Base-by-base conservation (phyloP, 805 yeast genomes). In the Ogataea wickerhamii region DNA sequence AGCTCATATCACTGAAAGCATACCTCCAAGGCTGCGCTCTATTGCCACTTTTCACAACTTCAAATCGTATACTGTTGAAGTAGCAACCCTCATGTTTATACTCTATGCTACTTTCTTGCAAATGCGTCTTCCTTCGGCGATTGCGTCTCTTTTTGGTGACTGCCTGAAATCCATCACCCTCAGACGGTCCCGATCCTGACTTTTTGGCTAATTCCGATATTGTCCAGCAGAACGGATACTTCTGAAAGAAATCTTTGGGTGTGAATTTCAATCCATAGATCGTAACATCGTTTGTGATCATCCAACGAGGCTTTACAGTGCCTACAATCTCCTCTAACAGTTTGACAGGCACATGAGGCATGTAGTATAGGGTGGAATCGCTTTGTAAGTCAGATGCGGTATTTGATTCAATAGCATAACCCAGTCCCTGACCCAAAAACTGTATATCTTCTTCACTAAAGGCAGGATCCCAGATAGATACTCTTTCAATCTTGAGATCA, bases 301-400 rank as follows among this genome's bases (percentile, higher is more conserved):
- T 32, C 39, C 41, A 44, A 2, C n/a, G 10, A 1, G 67, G 67
- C 11, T 51, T 34, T 5, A 39, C 45, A 1, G 11, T 16, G 1
- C 27, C 14, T 2, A 64, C 18, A 4, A 61, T 38, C 1, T 26
- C 12, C 30, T 64, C 67, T n/a, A 64, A 19, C 2, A 53, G 41
- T 5, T 39, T 41, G 4, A 61, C 53, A 2, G 67, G 67, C 8
- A 53, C 44, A 47, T 64, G 68, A 0, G 68, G 67, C 56, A 62
- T 49, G 37, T 45, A 63, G 28, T 52, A 61, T 13, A 63, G 36
- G 6, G 36, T 26, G 2, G n/a, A 11, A 12, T 24, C 35, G 3
- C 20, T 12, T 1, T 32, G 32, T 2, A 16, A 4, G 3, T 32
- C 20, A 3, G 18, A 21, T 2, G 32, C 38, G 16, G 26, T 28